Conservation (phyloP, 202 grass and related monocot genomes). For the Schoenoplectus triqueter region DNA sequence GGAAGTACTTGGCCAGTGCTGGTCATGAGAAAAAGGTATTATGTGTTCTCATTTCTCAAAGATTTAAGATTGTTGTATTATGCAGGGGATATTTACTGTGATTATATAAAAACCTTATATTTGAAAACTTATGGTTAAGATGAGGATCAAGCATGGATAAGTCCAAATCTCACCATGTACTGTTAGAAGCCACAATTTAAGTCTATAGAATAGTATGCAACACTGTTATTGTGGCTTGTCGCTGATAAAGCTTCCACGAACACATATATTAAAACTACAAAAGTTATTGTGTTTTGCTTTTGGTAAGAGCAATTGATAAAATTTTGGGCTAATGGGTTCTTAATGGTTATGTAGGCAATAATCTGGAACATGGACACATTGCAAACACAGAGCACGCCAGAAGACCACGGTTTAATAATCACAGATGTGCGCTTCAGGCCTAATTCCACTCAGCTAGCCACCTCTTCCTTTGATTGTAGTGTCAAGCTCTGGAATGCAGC, state of each 20-base stretch:
- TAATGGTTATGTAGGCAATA: constrained; percentile 61
- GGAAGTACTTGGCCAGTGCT: constrained; percentile 91
- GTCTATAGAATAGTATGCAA: background rate
- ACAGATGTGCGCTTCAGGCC: constrained; percentile 96
- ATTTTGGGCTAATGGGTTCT: constrained; percentile 21
- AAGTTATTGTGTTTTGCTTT: constrained; percentile 20
- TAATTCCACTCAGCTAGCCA: constrained; percentile 79
- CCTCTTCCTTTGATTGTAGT: constrained; percentile 88
- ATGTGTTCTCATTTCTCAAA: constrained; percentile 15
- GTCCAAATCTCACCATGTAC: background rate
- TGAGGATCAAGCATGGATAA: background rate
- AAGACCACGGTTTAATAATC: constrained; percentile 71
- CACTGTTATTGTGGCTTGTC: background rate
- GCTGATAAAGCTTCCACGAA: background rate
- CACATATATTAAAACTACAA: background rate
- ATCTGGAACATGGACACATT: constrained; percentile 99
- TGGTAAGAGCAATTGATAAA: constrained; percentile 29
- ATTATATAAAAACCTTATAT: constrained; percentile 7
- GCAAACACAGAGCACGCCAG: constrained; percentile 77
- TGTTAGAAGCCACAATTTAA: background rate
- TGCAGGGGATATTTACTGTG: background rate
- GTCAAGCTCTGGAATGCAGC: constrained; percentile 90
- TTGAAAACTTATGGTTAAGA: background rate
- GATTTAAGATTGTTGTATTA: background rate
- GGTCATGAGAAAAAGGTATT: constrained; percentile 97